These are phyloP conservation scores for Stromatinia cepivora DNA, from an alignment of 2,329 filamentous ascomycete genomes.

Conservation along the genomic window DNA sequence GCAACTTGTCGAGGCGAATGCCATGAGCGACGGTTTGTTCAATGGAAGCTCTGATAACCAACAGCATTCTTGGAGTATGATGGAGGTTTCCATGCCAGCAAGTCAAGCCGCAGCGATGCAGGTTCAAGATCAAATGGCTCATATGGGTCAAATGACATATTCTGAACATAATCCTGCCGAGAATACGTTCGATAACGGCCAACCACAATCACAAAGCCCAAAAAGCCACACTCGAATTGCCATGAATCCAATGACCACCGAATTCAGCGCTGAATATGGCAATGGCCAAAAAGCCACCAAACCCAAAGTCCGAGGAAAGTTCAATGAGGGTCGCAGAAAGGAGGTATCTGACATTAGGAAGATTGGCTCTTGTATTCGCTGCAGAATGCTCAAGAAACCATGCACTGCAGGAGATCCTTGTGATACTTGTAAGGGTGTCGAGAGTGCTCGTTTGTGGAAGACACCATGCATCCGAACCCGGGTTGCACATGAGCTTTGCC, in stretches of 20 bases:
- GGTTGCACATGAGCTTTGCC: conserved; percentile 60
- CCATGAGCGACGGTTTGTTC: conserved; percentile 30
- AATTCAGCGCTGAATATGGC: conserved; percentile 41
- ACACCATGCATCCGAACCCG: conserved; percentile 63
- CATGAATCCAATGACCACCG: conserved; percentile 37
- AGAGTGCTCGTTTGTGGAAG: conserved; percentile 65
- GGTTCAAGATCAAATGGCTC: conserved; percentile 17
- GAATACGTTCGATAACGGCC: conserved; percentile 20
- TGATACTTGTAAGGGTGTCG: conserved; percentile 62
- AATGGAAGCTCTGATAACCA: conserved; percentile 29
- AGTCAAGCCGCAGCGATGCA: conserved; percentile 17
- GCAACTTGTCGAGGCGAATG: conserved; percentile 33
- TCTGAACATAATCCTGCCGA: conserved; percentile 30
- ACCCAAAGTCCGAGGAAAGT: conserved; percentile 56
- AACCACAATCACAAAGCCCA: conserved; percentile 14
- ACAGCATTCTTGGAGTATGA: conserved; percentile 36
- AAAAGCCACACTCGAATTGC: conserved; percentile 31
- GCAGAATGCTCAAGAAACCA: conserved; percentile 64
- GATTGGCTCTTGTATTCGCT: conserved; percentile 65
- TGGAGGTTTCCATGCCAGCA: conserved; percentile 27
- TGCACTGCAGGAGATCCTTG: conserved; percentile 65
- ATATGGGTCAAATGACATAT: conserved; percentile 29
- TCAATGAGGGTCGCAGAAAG: conserved; percentile 58
- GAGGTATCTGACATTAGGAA: conserved; percentile 66
- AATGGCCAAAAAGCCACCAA: conserved; percentile 37